Conservation (phyloP, 768 basidiomycete species). For the Lactarius pseudohatsudake region DNA sequence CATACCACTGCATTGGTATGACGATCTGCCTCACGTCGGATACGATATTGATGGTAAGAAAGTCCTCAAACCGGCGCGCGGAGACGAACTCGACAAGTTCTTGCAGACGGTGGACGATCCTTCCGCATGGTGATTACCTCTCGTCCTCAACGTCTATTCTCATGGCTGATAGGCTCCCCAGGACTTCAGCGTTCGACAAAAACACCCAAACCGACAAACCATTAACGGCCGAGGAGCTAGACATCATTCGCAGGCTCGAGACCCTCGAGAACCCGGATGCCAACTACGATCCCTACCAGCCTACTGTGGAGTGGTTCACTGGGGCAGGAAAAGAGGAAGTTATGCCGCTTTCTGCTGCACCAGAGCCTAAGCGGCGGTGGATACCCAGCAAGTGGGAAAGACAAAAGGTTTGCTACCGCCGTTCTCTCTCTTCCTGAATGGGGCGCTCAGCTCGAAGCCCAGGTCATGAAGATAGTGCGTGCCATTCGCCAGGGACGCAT, state of each 20-base stretch:
- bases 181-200: slow-evolving; percentile 93
- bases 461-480: slow-evolving; percentile 99
- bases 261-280: slow-evolving; percentile 90
- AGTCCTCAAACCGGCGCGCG: slow-evolving; percentile 89
- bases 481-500: slow-evolving; percentile 97
- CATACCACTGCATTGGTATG: slow-evolving; percentile 98
- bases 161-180: slow-evolving; percentile 34
- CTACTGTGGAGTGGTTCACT: slow-evolving; percentile 95
- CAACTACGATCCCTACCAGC: slow-evolving; percentile 88
- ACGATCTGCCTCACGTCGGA: slow-evolving; percentile 98
- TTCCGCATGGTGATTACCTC: slow-evolving; percentile 66
- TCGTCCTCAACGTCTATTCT: not conserved
- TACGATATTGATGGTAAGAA: slow-evolving; percentile 95
- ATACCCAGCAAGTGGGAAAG: slow-evolving; percentile 99
- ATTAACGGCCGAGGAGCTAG: slow-evolving; percentile 86
- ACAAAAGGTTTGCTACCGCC: slow-evolving; percentile 68
- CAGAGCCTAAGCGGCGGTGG: slow-evolving; percentile 96
- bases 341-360: slow-evolving; percentile 89
- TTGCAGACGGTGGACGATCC: slow-evolving; percentile 91
- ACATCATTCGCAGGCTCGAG: slow-evolving; percentile 91
- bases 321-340: slow-evolving; percentile 92
- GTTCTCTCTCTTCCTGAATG: not conserved
- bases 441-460: not conserved
- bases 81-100: slow-evolving; percentile 98
- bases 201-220: slow-evolving; percentile 82